These are phyloP conservation scores for Mortierella sp. DNA, from an alignment of 371 early-diverging fungal species.

Conservation along the genomic window DNA sequence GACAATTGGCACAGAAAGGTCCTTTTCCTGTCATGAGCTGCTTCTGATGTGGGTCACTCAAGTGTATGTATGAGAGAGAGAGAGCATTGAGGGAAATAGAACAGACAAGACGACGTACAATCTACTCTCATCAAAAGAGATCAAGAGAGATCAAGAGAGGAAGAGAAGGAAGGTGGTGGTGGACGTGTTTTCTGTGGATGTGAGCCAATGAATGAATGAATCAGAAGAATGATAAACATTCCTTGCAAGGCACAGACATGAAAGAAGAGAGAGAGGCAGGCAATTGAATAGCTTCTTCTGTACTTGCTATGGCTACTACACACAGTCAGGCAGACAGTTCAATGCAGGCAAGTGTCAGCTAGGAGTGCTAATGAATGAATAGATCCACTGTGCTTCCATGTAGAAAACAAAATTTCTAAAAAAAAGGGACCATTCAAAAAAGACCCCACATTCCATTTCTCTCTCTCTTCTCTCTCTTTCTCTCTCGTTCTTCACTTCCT, in stretches of 20 bases:
- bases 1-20: background rate
- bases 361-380: background rate
- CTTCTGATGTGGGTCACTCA: background rate
- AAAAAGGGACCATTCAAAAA: conserved; percentile 8
- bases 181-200: background rate
- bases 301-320: background rate
- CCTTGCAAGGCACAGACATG: background rate
- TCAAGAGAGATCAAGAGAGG: background rate
- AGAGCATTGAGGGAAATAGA: background rate
- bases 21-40: background rate
- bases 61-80: background rate
- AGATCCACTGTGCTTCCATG: background rate
- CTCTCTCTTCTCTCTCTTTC: conserved; percentile 2
- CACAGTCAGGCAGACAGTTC: background rate
- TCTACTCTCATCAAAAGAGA: background rate
- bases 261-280: background rate
- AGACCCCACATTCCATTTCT: conserved; percentile 55
- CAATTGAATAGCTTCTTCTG: background rate
- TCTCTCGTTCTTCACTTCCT: background rate
- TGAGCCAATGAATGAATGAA: background rate
- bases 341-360: background rate
- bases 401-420: background rate
- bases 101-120: background rate
- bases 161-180: no score
- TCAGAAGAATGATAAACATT: background rate